Conservation (phyloP, 192 early-diverging fungal genomes). For the Mortierella antarctica region DNA sequence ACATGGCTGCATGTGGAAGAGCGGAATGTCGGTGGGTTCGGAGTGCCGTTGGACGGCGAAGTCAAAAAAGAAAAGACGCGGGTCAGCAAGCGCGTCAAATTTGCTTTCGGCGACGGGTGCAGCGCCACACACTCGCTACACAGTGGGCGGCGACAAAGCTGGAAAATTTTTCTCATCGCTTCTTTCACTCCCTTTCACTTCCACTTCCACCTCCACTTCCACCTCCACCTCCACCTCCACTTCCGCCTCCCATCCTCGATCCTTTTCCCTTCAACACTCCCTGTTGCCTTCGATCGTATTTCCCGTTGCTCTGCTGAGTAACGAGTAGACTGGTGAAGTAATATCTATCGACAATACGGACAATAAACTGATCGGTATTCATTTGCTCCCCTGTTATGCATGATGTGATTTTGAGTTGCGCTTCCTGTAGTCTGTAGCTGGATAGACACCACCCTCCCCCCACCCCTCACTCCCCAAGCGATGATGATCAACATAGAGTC, state of each 20-base stretch:
- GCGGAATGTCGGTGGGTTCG: neutral
- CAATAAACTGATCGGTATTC: too few species aligned
- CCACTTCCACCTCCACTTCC: neutral
- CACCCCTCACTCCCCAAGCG: slow-evolving; percentile 10
- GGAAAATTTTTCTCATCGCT: too few species aligned
- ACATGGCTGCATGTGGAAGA: slow-evolving; percentile 10
- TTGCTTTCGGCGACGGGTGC: too few species aligned
- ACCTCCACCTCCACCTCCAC: neutral
- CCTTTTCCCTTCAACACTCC: neutral
- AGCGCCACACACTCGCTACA: too few species aligned
- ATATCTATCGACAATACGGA: too few species aligned
- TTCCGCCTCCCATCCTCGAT: neutral
- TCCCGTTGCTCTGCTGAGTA: neutral
- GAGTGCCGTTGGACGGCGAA: neutral
- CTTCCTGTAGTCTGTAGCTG: neutral
- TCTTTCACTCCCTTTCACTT: too few species aligned
- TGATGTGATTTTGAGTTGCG: neutral
- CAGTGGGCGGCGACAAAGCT: too few species aligned
- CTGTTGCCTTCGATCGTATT: neutral
- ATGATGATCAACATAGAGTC: slow-evolving; percentile 55
- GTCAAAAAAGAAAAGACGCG: neutral
- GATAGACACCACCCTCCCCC: neutral
- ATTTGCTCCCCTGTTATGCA: neutral
- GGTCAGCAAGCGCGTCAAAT: too few species aligned
- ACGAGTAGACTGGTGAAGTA: too few species aligned